Conservation (phyloP, 192 early-diverging fungal genomes). For the Umbelopsis vinacea region DNA sequence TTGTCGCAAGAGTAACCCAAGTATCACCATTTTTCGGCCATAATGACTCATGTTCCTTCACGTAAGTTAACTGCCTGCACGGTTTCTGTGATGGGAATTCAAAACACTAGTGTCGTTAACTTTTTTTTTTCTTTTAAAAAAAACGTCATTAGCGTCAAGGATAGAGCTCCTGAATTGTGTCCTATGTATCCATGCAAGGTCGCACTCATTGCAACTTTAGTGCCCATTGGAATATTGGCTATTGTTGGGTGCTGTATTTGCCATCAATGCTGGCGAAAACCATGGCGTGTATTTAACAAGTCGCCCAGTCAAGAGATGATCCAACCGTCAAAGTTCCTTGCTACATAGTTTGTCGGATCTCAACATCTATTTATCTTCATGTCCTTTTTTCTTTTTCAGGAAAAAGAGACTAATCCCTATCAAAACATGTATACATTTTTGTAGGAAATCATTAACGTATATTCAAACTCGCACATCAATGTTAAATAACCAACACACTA, state of each 20-base stretch:
- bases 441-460: no score
- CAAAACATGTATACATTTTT: no score
- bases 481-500: no score
- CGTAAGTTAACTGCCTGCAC: background rate
- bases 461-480: no score
- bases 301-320: background rate
- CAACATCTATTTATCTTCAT: no score
- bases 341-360: no score
- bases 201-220: background rate
- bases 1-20: background rate
- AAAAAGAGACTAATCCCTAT: no score
- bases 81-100: no score
- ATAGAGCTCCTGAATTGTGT: background rate
- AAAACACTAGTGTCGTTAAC: no score
- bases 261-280: background rate
- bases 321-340: no score
- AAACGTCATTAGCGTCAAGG: background rate
- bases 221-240: background rate
- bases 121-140: background rate
- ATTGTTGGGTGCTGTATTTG: background rate
- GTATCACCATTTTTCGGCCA: background rate
- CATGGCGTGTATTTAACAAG: background rate
- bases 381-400: no score
- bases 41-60: background rate
- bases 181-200: slow-evolving; percentile 1